phyloP scores from a whole-genome alignment of 2,329 filamentous ascomycete genomes.

The Clarireedia paspali region DNA sequence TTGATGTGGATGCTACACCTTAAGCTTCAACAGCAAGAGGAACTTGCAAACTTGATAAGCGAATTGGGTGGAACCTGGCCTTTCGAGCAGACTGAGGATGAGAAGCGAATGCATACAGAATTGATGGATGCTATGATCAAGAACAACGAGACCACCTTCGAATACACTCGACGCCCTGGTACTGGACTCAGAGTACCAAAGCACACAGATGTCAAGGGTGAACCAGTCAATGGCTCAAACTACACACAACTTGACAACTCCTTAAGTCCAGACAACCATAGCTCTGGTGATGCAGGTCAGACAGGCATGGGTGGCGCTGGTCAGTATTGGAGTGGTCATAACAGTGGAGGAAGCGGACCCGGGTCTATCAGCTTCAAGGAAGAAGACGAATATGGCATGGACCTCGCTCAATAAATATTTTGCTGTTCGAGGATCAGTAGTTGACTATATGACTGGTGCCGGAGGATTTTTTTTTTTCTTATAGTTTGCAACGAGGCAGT shows the following conservation, averaged over 20 bases:
- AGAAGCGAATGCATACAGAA: constrained; percentile 92
- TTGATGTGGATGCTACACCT: constrained; percentile 94
- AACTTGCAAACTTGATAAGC: constrained; percentile 68
- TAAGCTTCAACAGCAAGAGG: constrained; percentile 83
- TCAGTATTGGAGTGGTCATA: constrained; percentile 60
- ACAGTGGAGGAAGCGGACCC: constrained; percentile 64
- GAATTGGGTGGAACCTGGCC: constrained; percentile 69
- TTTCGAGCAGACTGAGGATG: constrained; percentile 81
- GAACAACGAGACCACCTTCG: constrained; percentile 65
- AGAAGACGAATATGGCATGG: constrained; percentile 90
- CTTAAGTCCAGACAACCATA: constrained; percentile 43
- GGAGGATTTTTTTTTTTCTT: neutral
- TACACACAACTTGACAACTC: constrained; percentile 33
- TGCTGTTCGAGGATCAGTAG: neutral
- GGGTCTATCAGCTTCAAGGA: constrained; percentile 74
- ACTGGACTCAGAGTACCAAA: constrained; percentile 85
- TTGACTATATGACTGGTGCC: neutral
- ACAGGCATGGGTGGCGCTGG: constrained; percentile 28
- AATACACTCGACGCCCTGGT: constrained; percentile 76
- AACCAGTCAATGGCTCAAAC: constrained; percentile 51
- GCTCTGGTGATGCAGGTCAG: constrained; percentile 25
- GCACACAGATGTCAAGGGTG: constrained; percentile 85
- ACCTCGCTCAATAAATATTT: constrained; percentile 42
- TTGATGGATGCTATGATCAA: constrained; percentile 79
- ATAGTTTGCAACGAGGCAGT: neutral